These are phyloP conservation scores for Rhizophora apiculata DNA, from an alignment of 345 rosid genomes.

Conservation along the genomic window DNA sequence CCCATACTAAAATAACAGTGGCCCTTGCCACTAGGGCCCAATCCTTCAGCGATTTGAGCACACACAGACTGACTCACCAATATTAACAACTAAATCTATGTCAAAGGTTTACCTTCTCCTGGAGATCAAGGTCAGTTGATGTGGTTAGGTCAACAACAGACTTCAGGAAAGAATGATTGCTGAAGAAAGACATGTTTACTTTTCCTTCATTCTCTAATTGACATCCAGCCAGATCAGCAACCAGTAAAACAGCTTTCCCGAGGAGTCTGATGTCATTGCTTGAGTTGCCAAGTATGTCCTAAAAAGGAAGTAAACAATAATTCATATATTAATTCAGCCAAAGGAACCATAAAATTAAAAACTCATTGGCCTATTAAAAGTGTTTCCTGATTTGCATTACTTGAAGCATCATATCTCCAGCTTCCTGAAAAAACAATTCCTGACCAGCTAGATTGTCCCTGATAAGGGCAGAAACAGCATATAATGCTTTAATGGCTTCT, in stretches of 20 bases:
- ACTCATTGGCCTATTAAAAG: neutral
- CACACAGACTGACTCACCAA: neutral
- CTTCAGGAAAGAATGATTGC: conserved; percentile 59
- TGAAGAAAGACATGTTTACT: conserved; percentile 47
- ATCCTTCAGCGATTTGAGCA: neutral
- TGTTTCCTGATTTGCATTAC: conserved; percentile 33
- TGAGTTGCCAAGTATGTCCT: conserved; percentile 62
- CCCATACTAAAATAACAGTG: too few relatives aligned
- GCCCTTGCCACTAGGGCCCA: neutral
- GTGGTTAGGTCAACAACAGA: conserved; percentile 64
- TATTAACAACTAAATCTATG: neutral
- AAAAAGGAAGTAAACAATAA: conserved; percentile 8
- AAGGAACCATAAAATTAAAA: neutral
- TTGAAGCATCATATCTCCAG: conserved; percentile 84
- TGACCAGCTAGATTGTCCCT: conserved; percentile 70
- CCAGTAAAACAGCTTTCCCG: conserved; percentile 71
- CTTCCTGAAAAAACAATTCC: conserved; percentile 67
- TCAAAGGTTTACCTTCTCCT: conserved; percentile 64
- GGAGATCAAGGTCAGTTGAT: conserved; percentile 75
- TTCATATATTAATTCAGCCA: neutral
- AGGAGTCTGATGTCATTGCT: conserved; percentile 59
- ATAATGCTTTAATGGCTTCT: conserved; percentile 86
- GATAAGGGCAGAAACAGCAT: conserved; percentile 82
- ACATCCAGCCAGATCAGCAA: conserved; percentile 65
- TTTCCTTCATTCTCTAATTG: conserved; percentile 50